A percentile compares a stretch with the other conserved stretches of the same genome.
Evolutionary conservation across 306 rosid species (phyloP).

Genomic region (Pueraria montana): DNA sequence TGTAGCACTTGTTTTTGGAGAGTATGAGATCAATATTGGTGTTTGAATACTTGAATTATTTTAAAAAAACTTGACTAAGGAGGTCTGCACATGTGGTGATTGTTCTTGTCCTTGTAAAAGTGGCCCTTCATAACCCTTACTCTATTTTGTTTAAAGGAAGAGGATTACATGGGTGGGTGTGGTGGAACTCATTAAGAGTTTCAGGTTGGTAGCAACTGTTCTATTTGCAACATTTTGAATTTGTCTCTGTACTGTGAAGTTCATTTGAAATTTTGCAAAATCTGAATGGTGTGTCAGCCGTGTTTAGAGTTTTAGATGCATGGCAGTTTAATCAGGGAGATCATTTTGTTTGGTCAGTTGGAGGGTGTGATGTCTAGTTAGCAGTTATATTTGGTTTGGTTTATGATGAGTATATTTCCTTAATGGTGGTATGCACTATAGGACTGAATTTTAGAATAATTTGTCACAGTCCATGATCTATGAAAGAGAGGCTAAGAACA

Average conservation of each 20-base stretch:
- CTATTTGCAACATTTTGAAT: background rate
- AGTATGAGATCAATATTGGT: background rate
- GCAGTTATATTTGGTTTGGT: too few relatives aligned
- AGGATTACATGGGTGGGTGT: too few relatives aligned
- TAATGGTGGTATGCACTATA: too few relatives aligned
- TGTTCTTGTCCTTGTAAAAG: background rate
- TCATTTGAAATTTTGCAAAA: background rate
- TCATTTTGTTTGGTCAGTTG: too few relatives aligned
- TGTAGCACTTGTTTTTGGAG: background rate
- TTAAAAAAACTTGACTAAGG: background rate
- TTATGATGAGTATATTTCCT: too few relatives aligned
- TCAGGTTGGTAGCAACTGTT: background rate
- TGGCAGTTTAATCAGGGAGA: background rate
- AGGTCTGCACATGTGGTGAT: background rate
- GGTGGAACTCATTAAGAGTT: too few relatives aligned
- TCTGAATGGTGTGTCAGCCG: background rate
- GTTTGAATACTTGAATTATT: background rate
- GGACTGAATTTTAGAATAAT: too few relatives aligned
- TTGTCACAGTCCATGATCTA: too few relatives aligned
- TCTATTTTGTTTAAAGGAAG: background rate
- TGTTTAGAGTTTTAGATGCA: background rate
- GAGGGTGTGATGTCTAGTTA: too few relatives aligned
- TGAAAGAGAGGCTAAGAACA: too few relatives aligned
- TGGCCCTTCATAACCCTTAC: background rate
- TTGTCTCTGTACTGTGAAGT: background rate